Conservation (phyloP, 345 rosid species). For the Sisymbrium irio region DNA sequence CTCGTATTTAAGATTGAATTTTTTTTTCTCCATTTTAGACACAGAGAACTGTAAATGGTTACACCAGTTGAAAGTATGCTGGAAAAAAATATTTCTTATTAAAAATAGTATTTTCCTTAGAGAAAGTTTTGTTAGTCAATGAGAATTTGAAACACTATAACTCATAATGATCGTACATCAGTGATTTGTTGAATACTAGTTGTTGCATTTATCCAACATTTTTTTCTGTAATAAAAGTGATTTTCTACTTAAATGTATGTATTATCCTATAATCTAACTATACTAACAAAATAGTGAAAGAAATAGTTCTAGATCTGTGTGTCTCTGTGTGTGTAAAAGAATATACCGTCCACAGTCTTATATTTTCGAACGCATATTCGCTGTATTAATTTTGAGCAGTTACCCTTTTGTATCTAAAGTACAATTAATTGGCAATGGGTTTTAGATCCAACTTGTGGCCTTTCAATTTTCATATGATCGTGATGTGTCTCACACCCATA, state of each 20-base stretch:
- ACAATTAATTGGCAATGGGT: not conserved
- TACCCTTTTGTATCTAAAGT: not conserved
- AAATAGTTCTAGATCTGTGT: too few species aligned
- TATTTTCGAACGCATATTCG: not conserved
- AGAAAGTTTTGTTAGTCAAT: not conserved
- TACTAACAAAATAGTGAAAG: too few species aligned
- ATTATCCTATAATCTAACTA: too few species aligned
- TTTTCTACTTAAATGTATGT: not conserved
- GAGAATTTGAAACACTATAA: too few species aligned
- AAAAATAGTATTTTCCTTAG: not conserved
- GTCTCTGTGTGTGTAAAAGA: too few species aligned
- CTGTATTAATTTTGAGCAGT: not conserved
- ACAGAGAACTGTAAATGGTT: not conserved
- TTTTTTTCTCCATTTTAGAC: not conserved
- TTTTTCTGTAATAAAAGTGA: too few species aligned
- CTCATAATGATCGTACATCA: not conserved
- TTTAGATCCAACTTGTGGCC: not conserved
- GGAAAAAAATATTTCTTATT: too few species aligned
- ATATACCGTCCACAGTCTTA: not conserved
- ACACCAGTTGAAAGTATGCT: not conserved
- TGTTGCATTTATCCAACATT: too few species aligned
- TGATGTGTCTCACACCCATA: constrained; percentile 10
- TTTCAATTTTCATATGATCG: constrained; percentile 9
- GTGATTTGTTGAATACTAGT: not conserved
- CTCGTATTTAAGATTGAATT: not conserved